A percentile compares a stretch with the other conserved stretches of the same genome.
Evolutionary conservation across 768 basidiomycete species (phyloP).

Genomic region (Mycena rebaudengoi): DNA sequence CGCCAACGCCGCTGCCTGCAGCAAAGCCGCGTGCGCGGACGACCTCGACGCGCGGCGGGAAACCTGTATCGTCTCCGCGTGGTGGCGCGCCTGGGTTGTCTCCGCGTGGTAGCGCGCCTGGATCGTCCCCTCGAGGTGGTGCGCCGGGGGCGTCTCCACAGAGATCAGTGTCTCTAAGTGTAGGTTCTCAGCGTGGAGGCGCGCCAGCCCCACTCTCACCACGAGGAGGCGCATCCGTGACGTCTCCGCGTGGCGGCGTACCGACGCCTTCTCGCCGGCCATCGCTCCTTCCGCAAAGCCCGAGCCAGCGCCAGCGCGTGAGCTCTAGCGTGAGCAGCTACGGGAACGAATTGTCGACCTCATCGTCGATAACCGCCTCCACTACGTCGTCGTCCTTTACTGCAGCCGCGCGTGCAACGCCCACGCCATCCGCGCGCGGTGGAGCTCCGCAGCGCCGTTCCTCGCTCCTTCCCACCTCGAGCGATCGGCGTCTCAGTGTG

Average conservation of each 20-base stretch:
- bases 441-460: conserved; percentile 17
- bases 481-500: conserved; percentile 21
- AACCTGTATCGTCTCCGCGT: neutral
- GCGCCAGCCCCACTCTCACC: neutral
- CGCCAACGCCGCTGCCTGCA: conserved; percentile 33
- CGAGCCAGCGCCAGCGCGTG: conserved; percentile 23
- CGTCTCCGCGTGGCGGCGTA: neutral
- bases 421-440: conserved; percentile 21
- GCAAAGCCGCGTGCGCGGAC: conserved; percentile 11
- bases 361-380: conserved; percentile 11
- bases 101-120: conserved; percentile 2
- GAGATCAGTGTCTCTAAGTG: neutral
- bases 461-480: conserved; percentile 21
- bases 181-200: neutral
- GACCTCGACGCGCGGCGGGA: conserved; percentile 16
- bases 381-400: conserved; percentile 22
- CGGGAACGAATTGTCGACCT: conserved; percentile 25
- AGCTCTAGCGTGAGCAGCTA: conserved; percentile 17
- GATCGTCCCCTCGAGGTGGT: neutral
- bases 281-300: conserved; percentile 21
- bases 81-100: neutral
- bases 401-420: conserved; percentile 24
- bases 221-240: neutral
- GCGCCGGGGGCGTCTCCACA: neutral
- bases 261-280: conserved; percentile 16